Evolutionary conservation across 306 rosid species (phyloP).

Genomic region (Vigna radiata): DNA sequence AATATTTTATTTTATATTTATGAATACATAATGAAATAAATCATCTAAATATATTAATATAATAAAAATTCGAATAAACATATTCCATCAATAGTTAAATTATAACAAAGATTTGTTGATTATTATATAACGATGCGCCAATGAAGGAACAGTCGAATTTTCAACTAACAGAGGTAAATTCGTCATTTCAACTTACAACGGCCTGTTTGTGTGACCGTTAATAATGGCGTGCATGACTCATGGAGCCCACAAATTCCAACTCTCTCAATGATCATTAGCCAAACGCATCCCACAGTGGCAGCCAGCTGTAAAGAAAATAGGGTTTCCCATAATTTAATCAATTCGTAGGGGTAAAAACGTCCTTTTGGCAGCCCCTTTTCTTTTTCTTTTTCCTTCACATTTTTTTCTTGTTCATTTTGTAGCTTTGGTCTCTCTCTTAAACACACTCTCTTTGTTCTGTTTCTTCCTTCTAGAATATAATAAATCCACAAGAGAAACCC

Average conservation of each 20-base stretch:
- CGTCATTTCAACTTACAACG: slow-evolving; percentile 25
- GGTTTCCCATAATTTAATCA: neutral
- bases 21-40: no score
- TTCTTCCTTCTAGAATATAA: slow-evolving; percentile 45
- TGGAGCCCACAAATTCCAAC: slow-evolving; percentile 45
- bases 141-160: neutral
- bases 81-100: neutral
- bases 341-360: neutral
- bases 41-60: no score
- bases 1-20: no score
- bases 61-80: no score
- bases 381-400: neutral
- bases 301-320: slow-evolving; percentile 45
- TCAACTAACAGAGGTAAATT: neutral
- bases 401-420: neutral
- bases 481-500: slow-evolving; percentile 20
- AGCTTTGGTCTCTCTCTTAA: neutral
- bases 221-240: slow-evolving; percentile 43
- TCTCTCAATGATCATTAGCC: slow-evolving; percentile 37
- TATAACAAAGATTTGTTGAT: neutral
- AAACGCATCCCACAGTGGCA: slow-evolving; percentile 22
- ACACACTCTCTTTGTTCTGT: slow-evolving; percentile 26
- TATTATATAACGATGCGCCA: neutral
- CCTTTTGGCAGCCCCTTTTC: neutral
- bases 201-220: slow-evolving; percentile 50